Evolutionary conservation across 169 alveolate genomes (phyloP), one percentile per base, ranked within the genome.

Genomic region (Eimeria praecox): DNA sequence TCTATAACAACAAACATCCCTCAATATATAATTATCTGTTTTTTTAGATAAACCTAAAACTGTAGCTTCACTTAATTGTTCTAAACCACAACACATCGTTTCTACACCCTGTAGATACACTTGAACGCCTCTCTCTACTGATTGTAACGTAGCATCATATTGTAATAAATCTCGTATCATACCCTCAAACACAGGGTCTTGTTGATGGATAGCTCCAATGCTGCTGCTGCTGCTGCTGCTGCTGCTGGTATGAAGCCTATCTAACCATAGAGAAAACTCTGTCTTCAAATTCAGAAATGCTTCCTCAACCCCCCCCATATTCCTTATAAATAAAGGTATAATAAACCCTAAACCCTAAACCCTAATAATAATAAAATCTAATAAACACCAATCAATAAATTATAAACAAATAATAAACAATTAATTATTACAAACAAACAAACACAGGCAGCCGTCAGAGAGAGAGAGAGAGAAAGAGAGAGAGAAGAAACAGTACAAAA

Each of bases 91-190:
- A 52, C 97, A 95, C 44, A 95, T 42, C 52, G 33, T 27, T 92
- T 92, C 95, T 18, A 59, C 24, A 3, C 96, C 96, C 44, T 75
- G 75, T 35, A 95, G 10, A 64, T 27, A 95, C 16, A 56, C 64
- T 59, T 64, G 66, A 38, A 95, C 96, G 16, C 96, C 96, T 30
- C 35, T 35, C 35, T 73, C 71, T 33, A 95, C n/a, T 20, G 83
- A 91, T 71, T 49, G 69, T 56, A 95, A 49, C 40, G 95, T 83
- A 49, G 30, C 87, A 75, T 95, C 97, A 71, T 78, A 95, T 42
- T 83, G 92, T 56, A 78, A 42, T n/a, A 95, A 66, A 35, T 95
- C 96, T 5, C 96, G 90, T 22, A 95, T 96, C 92, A 94, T 95
- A 52, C 75, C 75, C 75, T n/a, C 33, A 64, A 64, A n/a, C 75